A percentile compares a stretch with the other conserved stretches of the same genome.
Conservation (phyloP, 257 asterid species). For the Nicotiana knightiana region DNA sequence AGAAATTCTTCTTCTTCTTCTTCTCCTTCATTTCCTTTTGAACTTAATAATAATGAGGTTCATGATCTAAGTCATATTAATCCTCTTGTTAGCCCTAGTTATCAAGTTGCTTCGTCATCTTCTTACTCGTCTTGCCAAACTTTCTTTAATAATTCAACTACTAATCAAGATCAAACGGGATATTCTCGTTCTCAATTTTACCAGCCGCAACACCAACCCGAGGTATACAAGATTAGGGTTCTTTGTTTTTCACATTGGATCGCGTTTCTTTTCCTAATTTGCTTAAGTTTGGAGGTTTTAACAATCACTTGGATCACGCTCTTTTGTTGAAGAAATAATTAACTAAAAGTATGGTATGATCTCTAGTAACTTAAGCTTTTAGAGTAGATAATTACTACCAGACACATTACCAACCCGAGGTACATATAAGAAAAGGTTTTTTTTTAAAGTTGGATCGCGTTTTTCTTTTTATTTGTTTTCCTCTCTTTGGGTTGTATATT, state of each 20-base stretch:
- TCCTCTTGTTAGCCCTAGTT: constrained; percentile 18
- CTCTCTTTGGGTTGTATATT: neutral
- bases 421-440: neutral
- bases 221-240: constrained; percentile 28
- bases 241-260: neutral
- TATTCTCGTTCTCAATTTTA: constrained; percentile 22
- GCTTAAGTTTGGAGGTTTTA: too few relatives aligned
- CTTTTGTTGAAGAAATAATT: too few relatives aligned
- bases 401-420: neutral
- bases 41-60: constrained; percentile 24
- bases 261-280: neutral
- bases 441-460: too few relatives aligned
- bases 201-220: constrained; percentile 26
- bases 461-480: neutral
- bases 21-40: constrained; percentile 31
- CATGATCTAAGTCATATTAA: neutral
- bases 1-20: constrained; percentile 23
- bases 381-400: too few relatives aligned
- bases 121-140: constrained; percentile 13
- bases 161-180: constrained; percentile 34
- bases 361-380: too few relatives aligned
- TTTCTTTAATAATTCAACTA: constrained; percentile 35
- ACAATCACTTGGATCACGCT: too few relatives aligned
- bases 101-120: constrained; percentile 34
- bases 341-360: too few relatives aligned